Conservation (phyloP, 768 basidiomycete genomes). For the Roridomyces roridus region DNA sequence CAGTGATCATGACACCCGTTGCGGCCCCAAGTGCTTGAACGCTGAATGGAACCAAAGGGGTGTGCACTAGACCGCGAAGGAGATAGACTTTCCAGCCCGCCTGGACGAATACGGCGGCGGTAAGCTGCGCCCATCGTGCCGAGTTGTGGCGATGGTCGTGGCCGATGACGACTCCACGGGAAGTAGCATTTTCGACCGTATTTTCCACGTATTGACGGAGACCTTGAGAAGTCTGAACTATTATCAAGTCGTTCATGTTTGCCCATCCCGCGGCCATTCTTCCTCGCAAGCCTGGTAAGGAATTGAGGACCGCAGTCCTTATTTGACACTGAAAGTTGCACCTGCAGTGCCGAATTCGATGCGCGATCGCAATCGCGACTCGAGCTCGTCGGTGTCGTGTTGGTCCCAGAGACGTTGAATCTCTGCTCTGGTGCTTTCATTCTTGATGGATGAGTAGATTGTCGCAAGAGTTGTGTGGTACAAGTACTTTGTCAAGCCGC, state of each 20-base stretch:
- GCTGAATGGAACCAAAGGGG: constrained; percentile 84
- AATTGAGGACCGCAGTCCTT: not conserved
- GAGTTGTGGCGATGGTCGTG: constrained; percentile 89
- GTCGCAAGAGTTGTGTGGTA: not conserved
- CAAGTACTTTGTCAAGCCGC: constrained; percentile 40
- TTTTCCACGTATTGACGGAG: constrained; percentile 73
- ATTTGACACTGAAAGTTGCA: constrained; percentile 27
- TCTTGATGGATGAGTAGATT: constrained; percentile 40
- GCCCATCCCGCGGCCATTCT: constrained; percentile 90
- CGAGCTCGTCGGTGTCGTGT: constrained; percentile 53
- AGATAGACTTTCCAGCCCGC: constrained; percentile 74
- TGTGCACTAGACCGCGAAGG: constrained; percentile 75
- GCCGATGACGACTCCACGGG: constrained; percentile 80
- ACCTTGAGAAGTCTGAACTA: constrained; percentile 85
- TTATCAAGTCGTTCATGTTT: constrained; percentile 89
- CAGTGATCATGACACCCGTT: constrained; percentile 93
- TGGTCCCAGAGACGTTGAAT: constrained; percentile 52
- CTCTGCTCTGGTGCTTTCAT: constrained; percentile 53
- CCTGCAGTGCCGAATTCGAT: constrained; percentile 92
- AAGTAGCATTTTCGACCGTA: constrained; percentile 56
- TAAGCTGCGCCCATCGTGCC: constrained; percentile 75
- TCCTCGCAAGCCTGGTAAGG: constrained; percentile 67
- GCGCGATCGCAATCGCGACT: constrained; percentile 63
- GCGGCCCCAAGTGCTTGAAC: constrained; percentile 71
- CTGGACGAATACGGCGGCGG: constrained; percentile 71